phyloP scores from a whole-genome alignment of 768 basidiomycete genomes.

The Mycena polygramma region DNA sequence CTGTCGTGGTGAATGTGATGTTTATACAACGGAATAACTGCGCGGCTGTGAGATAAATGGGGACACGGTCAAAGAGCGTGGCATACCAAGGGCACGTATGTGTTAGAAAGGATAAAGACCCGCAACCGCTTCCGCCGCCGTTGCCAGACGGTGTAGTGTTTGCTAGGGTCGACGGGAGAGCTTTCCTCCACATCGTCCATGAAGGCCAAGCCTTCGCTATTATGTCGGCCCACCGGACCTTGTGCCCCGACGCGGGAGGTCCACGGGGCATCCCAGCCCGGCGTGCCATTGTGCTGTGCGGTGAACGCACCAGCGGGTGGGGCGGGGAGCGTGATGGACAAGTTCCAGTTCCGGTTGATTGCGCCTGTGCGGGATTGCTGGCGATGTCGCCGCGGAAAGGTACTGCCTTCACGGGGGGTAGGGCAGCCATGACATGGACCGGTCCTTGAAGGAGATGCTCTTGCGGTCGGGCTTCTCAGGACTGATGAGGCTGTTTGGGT shows the following conservation, averaged over 20 bases:
- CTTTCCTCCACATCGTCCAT: constrained; percentile 45
- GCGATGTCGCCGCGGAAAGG: constrained; percentile 51
- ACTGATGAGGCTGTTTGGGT: constrained; percentile 36
- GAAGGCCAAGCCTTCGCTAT: constrained; percentile 46
- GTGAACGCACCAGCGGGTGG: constrained; percentile 61
- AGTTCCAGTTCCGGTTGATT: constrained; percentile 44
- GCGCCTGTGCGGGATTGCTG: constrained; percentile 31
- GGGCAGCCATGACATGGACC: constrained; percentile 68
- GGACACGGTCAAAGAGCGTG: background rate
- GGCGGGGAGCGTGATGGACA: constrained; percentile 51
- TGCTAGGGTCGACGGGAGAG: constrained; percentile 42
- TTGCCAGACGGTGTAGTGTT: constrained; percentile 47
- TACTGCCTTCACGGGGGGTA: constrained; percentile 49
- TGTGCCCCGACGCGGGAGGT: constrained; percentile 59
- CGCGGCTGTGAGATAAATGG: constrained; percentile 29
- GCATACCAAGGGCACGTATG: constrained; percentile 84
- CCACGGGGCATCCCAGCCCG: constrained; percentile 81
- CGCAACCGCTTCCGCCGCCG: constrained; percentile 64
- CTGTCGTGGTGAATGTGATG: constrained; percentile 83
- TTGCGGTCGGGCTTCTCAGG: constrained; percentile 50
- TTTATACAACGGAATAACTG: constrained; percentile 90
- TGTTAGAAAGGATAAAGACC: constrained; percentile 77
- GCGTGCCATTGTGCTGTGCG: constrained; percentile 66
- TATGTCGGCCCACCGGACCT: constrained; percentile 50
- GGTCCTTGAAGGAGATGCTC: constrained; percentile 53